These are phyloP conservation scores for Vaucheria bursata DNA, from an alignment of 352 stramenopile species.

Conservation along the genomic window DNA sequence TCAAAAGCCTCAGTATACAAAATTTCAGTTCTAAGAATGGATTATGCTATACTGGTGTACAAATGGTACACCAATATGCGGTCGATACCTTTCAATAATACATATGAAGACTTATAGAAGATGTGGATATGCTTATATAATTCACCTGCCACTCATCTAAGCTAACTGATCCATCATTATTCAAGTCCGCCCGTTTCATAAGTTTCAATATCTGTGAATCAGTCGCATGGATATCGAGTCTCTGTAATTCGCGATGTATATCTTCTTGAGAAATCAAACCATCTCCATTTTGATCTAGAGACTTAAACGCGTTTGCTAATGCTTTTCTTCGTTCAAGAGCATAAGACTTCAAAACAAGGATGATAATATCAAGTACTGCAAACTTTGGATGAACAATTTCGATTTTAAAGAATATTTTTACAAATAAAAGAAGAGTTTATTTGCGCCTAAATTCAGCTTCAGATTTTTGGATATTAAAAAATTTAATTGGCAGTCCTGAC, in stretches of 20 bases:
- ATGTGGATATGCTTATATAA: background rate
- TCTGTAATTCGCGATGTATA: slow-evolving; percentile 21
- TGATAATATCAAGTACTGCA: background rate
- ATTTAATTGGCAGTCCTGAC: too few relatives aligned
- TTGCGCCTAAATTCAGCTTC: too few relatives aligned
- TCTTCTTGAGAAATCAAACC: slow-evolving; percentile 37
- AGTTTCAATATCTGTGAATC: slow-evolving; percentile 42
- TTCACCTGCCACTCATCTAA: slow-evolving; percentile 15
- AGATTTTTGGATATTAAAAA: too few relatives aligned
- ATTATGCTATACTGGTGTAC: background rate
- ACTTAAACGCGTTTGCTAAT: slow-evolving; percentile 21
- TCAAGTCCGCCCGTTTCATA: slow-evolving; percentile 37
- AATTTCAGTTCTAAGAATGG: too few relatives aligned
- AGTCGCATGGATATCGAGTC: slow-evolving; percentile 29
- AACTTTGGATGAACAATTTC: background rate
- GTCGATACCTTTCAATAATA: too few relatives aligned
- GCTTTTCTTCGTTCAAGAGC: slow-evolving; percentile 6
- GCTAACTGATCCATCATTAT: slow-evolving; percentile 36
- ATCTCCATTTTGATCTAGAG: slow-evolving; percentile 35
- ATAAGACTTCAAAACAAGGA: background rate
- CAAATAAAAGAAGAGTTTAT: background rate
- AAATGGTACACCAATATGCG: background rate
- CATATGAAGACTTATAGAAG: too few relatives aligned
- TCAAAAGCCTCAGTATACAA: too few relatives aligned
- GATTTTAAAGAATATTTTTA: background rate